Evolutionary conservation across 2,329 filamentous ascomycete genomes (phyloP), one percentile per base, ranked within the genome.

Genomic region (Neobulgaria alba): DNA sequence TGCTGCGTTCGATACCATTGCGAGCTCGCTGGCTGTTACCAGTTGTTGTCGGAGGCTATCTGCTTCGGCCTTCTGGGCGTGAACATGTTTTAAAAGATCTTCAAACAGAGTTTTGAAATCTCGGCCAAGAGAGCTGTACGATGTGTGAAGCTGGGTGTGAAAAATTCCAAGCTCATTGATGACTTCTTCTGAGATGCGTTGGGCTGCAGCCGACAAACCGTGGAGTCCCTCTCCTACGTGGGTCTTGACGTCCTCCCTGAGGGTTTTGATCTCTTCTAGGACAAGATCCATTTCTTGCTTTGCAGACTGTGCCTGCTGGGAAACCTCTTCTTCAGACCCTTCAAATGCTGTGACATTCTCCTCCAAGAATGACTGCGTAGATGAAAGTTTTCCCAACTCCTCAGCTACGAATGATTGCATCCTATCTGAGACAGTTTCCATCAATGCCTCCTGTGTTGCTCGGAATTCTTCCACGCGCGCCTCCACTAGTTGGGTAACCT

Each of bases 81-180:
- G 75, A 41, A 95, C 72, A 51, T 88, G 81, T 48, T 73, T 77
- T 36, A 85, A 70, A 36, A 95, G 70, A 10, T 85, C 80, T 49
- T 95, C 87, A 51, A 96, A 95, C 17, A 90, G 75, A 4, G 68
- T 67, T 59, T 90, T 93, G 67, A 95, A 88, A 51, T 96, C 88
- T 45, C 81, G 80, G 7, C 88, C 88, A 2, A 96, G 73, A 1
- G 77, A 73, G 51, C 80, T 83, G 61, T 95, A 95, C 0, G 90
- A 95, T 10, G 76, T 67, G 55, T 94, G 87, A 20, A 96, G 73
- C 68, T 79, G 79, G 36, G 71, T 75, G 60, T 95, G 87, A 56
- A 96, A 93, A n/a, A 75, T 73, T 21, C 79, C 75, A 45, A 98
- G 73, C 61, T 96, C 90, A 43, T 75, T 82, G 44, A 95, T 76